Evolutionary conservation across 106 monocot genomes (phyloP).

Genomic region (Vanilla planifolia): DNA sequence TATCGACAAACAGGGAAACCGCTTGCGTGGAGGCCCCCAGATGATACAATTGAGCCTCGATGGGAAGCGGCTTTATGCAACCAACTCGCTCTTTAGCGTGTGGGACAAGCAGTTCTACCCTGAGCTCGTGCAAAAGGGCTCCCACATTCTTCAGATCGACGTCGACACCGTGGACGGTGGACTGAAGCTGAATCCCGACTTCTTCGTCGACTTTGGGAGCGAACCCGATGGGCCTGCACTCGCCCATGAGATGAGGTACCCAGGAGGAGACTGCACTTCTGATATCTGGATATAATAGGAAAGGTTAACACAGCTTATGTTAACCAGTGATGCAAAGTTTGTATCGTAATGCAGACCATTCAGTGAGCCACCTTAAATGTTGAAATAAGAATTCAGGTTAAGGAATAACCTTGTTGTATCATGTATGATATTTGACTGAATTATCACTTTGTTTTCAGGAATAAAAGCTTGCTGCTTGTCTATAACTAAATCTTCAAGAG

Average conservation of each 20-base stretch:
- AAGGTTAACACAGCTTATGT: background rate
- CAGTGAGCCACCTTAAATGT: background rate
- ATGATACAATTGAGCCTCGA: conserved; percentile 97
- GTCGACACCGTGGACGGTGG: conserved; percentile 77
- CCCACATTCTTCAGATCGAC: conserved; percentile 90
- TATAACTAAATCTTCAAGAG: too few relatives aligned
- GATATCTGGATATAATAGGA: conserved; percentile 88
- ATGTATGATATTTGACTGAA: too few relatives aligned
- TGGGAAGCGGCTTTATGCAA: conserved; percentile 89
- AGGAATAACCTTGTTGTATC: background rate
- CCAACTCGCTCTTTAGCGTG: conserved; percentile 87
- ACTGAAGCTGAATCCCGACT: conserved; percentile 59
- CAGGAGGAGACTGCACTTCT: conserved; percentile 97
- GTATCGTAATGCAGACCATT: background rate
- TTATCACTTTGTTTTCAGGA: background rate
- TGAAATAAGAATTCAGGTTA: background rate
- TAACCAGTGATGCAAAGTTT: too few relatives aligned
- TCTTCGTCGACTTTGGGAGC: conserved; percentile 83
- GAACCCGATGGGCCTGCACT: conserved; percentile 87
- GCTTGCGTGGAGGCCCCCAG: conserved; percentile 84
- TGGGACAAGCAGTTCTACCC: conserved; percentile 94
- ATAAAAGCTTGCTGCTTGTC: conserved; percentile 4
- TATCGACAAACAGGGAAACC: conserved; percentile 60
- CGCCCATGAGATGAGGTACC: conserved; percentile 99
- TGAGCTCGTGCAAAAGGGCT: conserved; percentile 69